Percentiles rank a stretch among this genome's conserved stretches.
Evolutionary conservation across 1,284 basidiomycete genomes (phyloP).

Genomic region (Leccinum subfulvum): DNA sequence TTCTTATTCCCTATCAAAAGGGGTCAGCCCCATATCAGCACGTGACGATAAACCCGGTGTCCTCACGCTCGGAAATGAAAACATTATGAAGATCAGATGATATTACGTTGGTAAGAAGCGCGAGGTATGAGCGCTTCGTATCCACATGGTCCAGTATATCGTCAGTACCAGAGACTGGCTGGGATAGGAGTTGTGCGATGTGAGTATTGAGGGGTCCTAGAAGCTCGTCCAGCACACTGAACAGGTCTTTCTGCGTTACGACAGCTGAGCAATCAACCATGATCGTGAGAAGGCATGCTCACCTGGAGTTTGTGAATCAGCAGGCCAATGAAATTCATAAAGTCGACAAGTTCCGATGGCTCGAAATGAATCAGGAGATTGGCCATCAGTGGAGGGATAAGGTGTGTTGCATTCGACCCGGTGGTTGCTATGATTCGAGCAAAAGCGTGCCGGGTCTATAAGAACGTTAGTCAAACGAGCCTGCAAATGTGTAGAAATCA

Average conservation of each 20-base stretch:
- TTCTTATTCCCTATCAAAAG: conserved; percentile 73
- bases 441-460: conserved; percentile 89
- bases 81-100: conserved; percentile 78
- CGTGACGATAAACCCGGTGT: conserved; percentile 1
- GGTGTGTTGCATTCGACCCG: conserved; percentile 77
- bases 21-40: conserved; percentile 12
- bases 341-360: conserved; percentile 90
- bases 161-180: conserved; percentile 88
- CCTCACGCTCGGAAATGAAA: conserved; percentile 84
- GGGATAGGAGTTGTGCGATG: conserved; percentile 79
- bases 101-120: conserved; percentile 82
- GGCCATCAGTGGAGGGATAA: conserved; percentile 85
- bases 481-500: not conserved
- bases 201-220: conserved; percentile 85
- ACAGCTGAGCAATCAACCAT: conserved; percentile 8
- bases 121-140: conserved; percentile 89
- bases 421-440: conserved; percentile 90
- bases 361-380: conserved; percentile 91
- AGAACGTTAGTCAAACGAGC: conserved; percentile 13
- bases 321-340: conserved; percentile 91
- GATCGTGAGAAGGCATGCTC: conserved; percentile 22
- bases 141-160: conserved; percentile 83
- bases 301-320: conserved; percentile 93
- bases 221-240: conserved; percentile 86
- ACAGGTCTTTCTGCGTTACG: conserved; percentile 65